phyloP scores from a whole-genome alignment of 371 early-diverging fungal genomes.

The Lichtheimia ramosa region DNA sequence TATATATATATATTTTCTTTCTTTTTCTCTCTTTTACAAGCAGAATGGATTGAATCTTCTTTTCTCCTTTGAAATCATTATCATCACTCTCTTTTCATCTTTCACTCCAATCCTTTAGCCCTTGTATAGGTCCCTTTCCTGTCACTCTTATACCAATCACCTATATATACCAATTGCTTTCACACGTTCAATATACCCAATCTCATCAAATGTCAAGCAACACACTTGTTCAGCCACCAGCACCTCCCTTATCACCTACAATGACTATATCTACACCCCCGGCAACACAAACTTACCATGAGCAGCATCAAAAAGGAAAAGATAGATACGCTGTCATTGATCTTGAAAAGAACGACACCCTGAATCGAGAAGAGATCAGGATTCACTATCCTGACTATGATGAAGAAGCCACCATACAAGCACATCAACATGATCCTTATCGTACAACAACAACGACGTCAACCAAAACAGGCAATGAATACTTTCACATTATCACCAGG shows the following conservation, averaged over 20 bases:
- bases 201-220: slow-evolving; percentile 3
- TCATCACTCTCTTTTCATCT: background rate
- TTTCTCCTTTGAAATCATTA: background rate
- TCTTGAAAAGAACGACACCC: slow-evolving; percentile 11
- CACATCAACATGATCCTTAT: background rate
- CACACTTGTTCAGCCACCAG: background rate
- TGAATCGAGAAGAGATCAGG: slow-evolving; percentile 17
- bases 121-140: background rate
- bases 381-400: slow-evolving; percentile 11
- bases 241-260: slow-evolving; percentile 7
- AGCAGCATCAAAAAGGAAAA: background rate
- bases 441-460: background rate
- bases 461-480: background rate
- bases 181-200: background rate
- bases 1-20: background rate
- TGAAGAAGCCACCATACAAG: background rate
- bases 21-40: background rate
- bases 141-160: background rate
- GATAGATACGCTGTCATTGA: slow-evolving; percentile 8
- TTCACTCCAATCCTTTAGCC: background rate
- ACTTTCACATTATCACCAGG: background rate
- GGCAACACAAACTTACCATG: background rate
- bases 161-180: background rate
- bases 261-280: background rate
- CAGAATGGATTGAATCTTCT: background rate